These are phyloP conservation scores for Coemansia sp. DNA, from an alignment of 192 early-diverging fungal genomes.

Conservation along the genomic window DNA sequence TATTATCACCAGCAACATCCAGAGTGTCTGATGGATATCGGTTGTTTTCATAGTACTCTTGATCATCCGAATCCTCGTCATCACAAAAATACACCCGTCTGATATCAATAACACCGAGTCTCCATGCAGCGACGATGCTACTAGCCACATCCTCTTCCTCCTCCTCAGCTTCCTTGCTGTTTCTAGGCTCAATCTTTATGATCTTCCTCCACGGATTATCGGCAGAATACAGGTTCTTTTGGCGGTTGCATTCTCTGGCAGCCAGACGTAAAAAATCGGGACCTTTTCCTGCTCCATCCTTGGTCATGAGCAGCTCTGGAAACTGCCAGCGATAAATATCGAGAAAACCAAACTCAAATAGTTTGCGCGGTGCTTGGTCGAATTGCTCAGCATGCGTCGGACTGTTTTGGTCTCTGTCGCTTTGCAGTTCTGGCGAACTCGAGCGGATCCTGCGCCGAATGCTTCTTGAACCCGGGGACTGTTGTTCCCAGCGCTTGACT, in stretches of 20 bases:
- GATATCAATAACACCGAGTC: constrained; percentile 39
- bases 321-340: constrained; percentile 47
- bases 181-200: constrained; percentile 24
- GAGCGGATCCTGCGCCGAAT: constrained; percentile 8
- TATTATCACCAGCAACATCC: not conserved
- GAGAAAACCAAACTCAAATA: constrained; percentile 36
- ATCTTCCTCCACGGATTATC: constrained; percentile 32
- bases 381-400: not conserved
- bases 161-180: not conserved
- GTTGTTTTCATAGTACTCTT: not conserved
- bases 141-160: constrained; percentile 22
- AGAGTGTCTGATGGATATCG: not conserved
- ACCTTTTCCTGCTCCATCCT: constrained; percentile 8
- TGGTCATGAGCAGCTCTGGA: constrained; percentile 18
- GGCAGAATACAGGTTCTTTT: not conserved
- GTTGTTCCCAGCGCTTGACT: constrained; percentile 4
- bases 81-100: constrained; percentile 41
- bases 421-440: constrained; percentile 6
- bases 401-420: not conserved
- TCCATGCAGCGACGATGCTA: constrained; percentile 34
- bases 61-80: constrained; percentile 17
- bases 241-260: constrained; percentile 36
- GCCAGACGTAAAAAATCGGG: constrained; percentile 37
- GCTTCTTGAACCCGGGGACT: too few species aligned
- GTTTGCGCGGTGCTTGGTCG: not conserved